Base-by-base conservation (phyloP, 257 asterid genomes). In the Datura wrightii region DNA sequence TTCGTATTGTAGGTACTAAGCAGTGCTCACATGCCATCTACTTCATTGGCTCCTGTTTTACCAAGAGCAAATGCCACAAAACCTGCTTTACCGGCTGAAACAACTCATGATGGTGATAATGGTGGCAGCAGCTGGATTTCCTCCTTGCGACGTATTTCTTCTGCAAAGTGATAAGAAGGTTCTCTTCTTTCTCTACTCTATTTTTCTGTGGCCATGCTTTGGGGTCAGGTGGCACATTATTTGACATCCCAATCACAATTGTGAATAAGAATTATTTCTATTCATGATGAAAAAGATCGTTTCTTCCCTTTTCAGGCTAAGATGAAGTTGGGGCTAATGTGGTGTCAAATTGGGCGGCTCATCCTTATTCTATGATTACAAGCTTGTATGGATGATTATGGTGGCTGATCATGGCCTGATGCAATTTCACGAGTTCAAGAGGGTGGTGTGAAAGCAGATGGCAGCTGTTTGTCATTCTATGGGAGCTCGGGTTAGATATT, bases 101-200 rank as follows among this genome's bases (percentile, higher is more conserved):
- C 80, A 34, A 52, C 94, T 83, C 93, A 92, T 86, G 90, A 91
- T 83, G 92, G 86, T 84, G 92, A 59, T 79, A 83, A 89, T 62
- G 98, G 93, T 84, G 90, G 98, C 74, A 92, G 96, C 90, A 90
- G 98, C 90, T 96, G 99, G 97, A 93, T 94, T 82, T 93, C 98
- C 81, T 92, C 98, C 62, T 88, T 93, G 66, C 96, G 97, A 11
- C 98, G 98, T 84, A 93, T 94, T 79, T 94, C 99, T 74, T 94
- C 99, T 58, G 88, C 98, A 13, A 96, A 96, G 90, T 96, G 89
- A 91, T 86, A 52, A 70, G 81, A 67, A 60, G 92, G 92, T 88
- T 82, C 69, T 81, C 80, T 66, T 55, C 44, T 78, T 10, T 46
- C 34, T 56, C 66, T 63, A 11, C 53, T 52, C 1, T 13, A 13